Evolutionary conservation across 1,284 basidiomycete species (phyloP).

Genomic region (Heterobasidion irregulare): DNA sequence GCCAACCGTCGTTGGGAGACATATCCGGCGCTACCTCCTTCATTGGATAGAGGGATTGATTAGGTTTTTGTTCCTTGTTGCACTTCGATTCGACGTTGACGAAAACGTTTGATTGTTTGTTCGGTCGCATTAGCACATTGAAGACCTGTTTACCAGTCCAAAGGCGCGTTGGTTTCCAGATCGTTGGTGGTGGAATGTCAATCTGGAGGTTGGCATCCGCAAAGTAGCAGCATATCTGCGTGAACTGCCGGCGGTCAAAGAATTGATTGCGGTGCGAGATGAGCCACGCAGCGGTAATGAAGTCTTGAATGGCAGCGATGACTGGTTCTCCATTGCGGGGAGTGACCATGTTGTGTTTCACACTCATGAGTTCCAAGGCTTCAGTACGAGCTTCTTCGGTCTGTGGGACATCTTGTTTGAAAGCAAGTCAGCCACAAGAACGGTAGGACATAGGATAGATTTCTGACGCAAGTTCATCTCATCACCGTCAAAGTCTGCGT

Average conservation of each 20-base stretch:
- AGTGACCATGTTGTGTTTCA: slow-evolving; percentile 96
- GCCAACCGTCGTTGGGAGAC: slow-evolving; percentile 96
- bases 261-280: slow-evolving; percentile 92
- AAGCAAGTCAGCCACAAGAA: not conserved
- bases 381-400: slow-evolving; percentile 98
- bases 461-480: slow-evolving; percentile 97
- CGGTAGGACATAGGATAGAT: not conserved
- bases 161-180: slow-evolving; percentile 87
- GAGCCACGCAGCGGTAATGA: slow-evolving; percentile 96
- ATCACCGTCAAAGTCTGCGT: slow-evolving; percentile 99
- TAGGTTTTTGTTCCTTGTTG: slow-evolving; percentile 86
- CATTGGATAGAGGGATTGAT: slow-evolving; percentile 46
- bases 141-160: slow-evolving; percentile 99
- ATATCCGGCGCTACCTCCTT: slow-evolving; percentile 74
- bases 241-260: slow-evolving; percentile 92
- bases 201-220: slow-evolving; percentile 89
- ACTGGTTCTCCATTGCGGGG: slow-evolving; percentile 98
- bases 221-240: slow-evolving; percentile 94
- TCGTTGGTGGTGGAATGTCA: slow-evolving; percentile 91
- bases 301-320: slow-evolving; percentile 97
- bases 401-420: slow-evolving; percentile 82
- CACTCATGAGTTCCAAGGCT: slow-evolving; percentile 95
- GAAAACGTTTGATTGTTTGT: slow-evolving; percentile 73
- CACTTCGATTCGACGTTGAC: slow-evolving; percentile 98
- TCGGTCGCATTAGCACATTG: slow-evolving; percentile 94